phyloP scores from a whole-genome alignment of 2,329 filamentous ascomycete genomes.

The Colletotrichum euphorbiae region DNA sequence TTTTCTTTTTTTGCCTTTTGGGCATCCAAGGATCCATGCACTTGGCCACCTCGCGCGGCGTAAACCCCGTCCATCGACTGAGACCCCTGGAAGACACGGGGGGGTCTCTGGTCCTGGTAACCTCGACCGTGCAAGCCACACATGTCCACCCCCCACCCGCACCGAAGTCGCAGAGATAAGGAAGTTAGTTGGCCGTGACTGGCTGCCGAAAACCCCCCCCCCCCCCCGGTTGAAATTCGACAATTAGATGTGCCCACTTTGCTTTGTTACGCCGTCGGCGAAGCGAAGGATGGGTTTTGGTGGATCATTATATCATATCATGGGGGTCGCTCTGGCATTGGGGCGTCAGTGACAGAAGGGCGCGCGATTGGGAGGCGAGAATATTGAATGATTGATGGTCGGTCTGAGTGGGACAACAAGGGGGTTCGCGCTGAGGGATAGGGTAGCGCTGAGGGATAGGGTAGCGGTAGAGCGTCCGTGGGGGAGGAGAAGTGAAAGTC shows the following conservation, averaged over 20 bases:
- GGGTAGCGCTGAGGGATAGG: neutral
- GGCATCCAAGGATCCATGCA: neutral
- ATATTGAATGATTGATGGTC: neutral
- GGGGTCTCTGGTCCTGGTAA: constrained; percentile 4
- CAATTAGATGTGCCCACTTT: constrained; percentile 25
- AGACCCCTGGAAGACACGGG: constrained; percentile 8
- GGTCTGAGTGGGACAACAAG: neutral
- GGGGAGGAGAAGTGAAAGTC: neutral
- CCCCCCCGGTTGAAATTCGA: constrained; percentile 8
- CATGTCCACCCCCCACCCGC: constrained; percentile 20
- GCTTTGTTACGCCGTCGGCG: constrained; percentile 16
- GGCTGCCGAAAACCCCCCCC: constrained; percentile 2
- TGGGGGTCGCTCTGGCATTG: neutral
- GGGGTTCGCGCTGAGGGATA: constrained; percentile 3
- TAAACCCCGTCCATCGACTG: neutral
- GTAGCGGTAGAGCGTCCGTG: neutral
- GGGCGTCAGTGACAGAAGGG: constrained; percentile 21
- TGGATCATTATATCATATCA: no score
- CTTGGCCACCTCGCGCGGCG: no score
- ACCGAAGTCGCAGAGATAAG: constrained; percentile 37
- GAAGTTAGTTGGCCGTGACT: constrained; percentile 22
- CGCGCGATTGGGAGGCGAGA: neutral
- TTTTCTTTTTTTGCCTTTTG: constrained; percentile 15
- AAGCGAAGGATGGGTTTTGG: neutral
- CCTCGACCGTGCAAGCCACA: constrained; percentile 1